Evolutionary conservation across 2,329 filamentous ascomycete species (phyloP), one percentile per base, ranked within the genome.

Genomic region (Cytospora paraplurivora): DNA sequence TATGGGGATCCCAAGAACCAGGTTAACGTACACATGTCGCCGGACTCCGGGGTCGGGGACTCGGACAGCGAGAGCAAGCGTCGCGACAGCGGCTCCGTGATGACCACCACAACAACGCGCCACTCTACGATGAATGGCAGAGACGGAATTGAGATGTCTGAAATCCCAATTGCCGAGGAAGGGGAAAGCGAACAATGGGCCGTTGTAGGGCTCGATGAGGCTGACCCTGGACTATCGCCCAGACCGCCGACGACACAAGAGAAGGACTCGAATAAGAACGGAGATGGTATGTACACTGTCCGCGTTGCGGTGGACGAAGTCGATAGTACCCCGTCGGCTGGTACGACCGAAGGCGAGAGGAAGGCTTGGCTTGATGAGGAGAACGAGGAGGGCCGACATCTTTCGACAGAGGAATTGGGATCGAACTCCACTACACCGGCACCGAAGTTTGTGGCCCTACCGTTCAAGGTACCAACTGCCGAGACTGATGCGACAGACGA

Each of bases 381-480:
- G n/a, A 70, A 76, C 53, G 71, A 71, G 19, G 71, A 75, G 65
- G 69, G 67, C n/a, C 70, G 69, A 47, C 68, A 70, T n/a, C 67
- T 66, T 17, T 72, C 71, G 47, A 56, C 68, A 50, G 66, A 65
- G 57, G 66, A 67, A 13, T 73, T 72, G n/a, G 69, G 70, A 57
- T 69, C 71, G 6, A 66, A 72, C 4, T 76, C 77, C 1, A 75
- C 75, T 6, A 73, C 78, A 15, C 76, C 82, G 34, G 73, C 74
- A n/a, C 85, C 85, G 4, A 75, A 81, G 8, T 78, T 91, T 41
- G 76, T 90, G 0, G 87, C 89, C 17, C 77, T 91, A 1, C 89
- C 89, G 0, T 91, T 91, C 73, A 82, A 73, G 11, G 77, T 90
- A 1, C 86, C 86, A 0, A 73, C 74, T 21, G 76, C 78, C 13